Base-by-base conservation (phyloP, 225 moss, liverwort and hornwort species). In the Thuidium tamariscinum region DNA sequence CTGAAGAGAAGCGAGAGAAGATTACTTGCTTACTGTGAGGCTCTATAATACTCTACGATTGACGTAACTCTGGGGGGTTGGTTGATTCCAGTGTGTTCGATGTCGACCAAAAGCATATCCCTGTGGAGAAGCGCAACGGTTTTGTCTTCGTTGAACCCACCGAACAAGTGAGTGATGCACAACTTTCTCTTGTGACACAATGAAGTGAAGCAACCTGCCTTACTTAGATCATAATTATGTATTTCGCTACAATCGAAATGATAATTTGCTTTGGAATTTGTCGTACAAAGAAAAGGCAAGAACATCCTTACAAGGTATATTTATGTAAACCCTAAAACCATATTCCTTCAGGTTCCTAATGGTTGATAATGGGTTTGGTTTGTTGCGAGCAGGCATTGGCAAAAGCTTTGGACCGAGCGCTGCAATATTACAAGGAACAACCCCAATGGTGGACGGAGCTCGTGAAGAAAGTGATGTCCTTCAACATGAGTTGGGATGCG, bases 401-500 rank as follows among this genome's bases (percentile, higher is more conserved):
- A 32, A 92, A 86, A 60, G 92, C 95, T 70, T 81, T 97, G 86
- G 93, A 96, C 57, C 91, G 96, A 46, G 94, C 95, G 21, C 8
- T 86, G 60, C 57, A 9, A 16, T 92, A 94, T 52, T 97, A 93
- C 82, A 89, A 74, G 30, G 85, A 91, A 9, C 87, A 92, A 22
- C 89, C 90, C 4, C 70, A 68, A 19, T 88, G 93, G 95, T 97
- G 97, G 97, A 56, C 85, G 16, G 81, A 83, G 11, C 92, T 96
- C 11, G 88, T 91, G 83, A 87, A 68, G 66, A 93, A 88, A 80
- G 95, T 91, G 30, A 97, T 97, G 97, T 81, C 83, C 83, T 89
- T 94, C 61, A 83, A 97, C 74, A 92, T 94, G 88, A 95, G 97
- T 87, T 97, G 97, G 97, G 94, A 94, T 60, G 84, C 87, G 54